Conservation (phyloP, 164 flowering plant genomes). For the Umbellularia californica region DNA sequence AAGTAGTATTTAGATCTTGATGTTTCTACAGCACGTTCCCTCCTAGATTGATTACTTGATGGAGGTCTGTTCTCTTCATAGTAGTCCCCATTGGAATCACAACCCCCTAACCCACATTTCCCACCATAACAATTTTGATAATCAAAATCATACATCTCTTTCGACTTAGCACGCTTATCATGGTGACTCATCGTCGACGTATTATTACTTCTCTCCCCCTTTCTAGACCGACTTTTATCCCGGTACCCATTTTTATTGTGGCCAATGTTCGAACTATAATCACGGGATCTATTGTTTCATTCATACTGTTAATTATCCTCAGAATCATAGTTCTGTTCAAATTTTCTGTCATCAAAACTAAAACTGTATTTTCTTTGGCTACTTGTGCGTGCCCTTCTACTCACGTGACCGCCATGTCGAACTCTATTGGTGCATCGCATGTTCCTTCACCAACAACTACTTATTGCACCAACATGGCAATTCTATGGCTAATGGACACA, state of each 20-base stretch:
- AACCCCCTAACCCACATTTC: conserved; percentile 6
- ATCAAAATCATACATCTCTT: conserved; percentile 8
- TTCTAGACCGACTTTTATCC: neutral
- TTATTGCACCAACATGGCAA: too few relatives aligned
- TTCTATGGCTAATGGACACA: too few relatives aligned
- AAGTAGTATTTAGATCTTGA: too few relatives aligned
- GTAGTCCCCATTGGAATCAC: neutral
- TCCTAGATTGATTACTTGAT: neutral
- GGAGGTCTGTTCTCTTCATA: neutral
- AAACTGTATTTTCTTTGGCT: neutral
- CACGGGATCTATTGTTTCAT: neutral
- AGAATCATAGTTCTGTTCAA: neutral
- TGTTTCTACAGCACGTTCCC: neutral
- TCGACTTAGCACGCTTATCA: conserved; percentile 3
- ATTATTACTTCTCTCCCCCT: neutral
- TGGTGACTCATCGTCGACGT: neutral
- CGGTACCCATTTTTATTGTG: neutral
- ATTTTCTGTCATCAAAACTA: neutral
- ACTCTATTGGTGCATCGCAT: neutral
- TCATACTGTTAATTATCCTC: neutral
- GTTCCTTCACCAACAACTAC: too few relatives aligned
- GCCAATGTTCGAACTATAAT: neutral
- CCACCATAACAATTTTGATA: conserved; percentile 1
- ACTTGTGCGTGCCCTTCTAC: neutral
- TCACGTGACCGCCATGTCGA: neutral